Evolutionary conservation across 2,329 filamentous ascomycete genomes (phyloP).

Genomic region (Septoria linicola): DNA sequence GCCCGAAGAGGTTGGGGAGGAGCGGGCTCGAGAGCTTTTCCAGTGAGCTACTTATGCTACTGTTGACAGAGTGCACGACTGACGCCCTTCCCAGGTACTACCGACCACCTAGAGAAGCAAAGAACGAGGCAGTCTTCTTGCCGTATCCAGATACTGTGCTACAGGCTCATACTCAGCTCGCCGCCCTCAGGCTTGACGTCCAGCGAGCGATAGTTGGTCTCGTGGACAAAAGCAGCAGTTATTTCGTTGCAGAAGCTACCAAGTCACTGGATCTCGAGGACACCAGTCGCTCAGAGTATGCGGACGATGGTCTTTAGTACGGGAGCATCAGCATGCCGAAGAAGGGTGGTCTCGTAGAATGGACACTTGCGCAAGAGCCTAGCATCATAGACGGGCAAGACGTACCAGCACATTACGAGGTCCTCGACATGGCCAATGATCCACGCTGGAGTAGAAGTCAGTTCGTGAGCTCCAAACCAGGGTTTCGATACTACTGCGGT

Average conservation of each 20-base stretch:
- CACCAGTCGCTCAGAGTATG: conserved; percentile 23
- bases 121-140: conserved; percentile 20
- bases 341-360: conserved; percentile 58
- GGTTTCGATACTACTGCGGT: conserved; percentile 38
- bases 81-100: conserved; percentile 19
- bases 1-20: conserved; percentile 27
- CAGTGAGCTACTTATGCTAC: conserved; percentile 8
- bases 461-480: conserved; percentile 35
- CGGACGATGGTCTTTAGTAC: conserved; percentile 38
- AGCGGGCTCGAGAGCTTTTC: conserved; percentile 30
- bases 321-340: conserved; percentile 56
- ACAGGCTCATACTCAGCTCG: conserved; percentile 51
- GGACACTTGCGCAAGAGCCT: conserved; percentile 44
- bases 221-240: conserved; percentile 50
- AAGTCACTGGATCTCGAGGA: conserved; percentile 44
- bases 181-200: conserved; percentile 49
- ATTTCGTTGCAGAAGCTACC: conserved; percentile 55
- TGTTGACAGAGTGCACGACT: background rate
- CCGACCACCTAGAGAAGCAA: conserved; percentile 23
- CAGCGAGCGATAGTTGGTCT: conserved; percentile 54
- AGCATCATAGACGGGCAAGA: conserved; percentile 26
- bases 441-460: conserved; percentile 33
- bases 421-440: conserved; percentile 35
- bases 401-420: conserved; percentile 39
- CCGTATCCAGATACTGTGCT: conserved; percentile 42